These are phyloP conservation scores for Flagelloscypha sp. DNA, from an alignment of 768 basidiomycete genomes.

Conservation along the genomic window DNA sequence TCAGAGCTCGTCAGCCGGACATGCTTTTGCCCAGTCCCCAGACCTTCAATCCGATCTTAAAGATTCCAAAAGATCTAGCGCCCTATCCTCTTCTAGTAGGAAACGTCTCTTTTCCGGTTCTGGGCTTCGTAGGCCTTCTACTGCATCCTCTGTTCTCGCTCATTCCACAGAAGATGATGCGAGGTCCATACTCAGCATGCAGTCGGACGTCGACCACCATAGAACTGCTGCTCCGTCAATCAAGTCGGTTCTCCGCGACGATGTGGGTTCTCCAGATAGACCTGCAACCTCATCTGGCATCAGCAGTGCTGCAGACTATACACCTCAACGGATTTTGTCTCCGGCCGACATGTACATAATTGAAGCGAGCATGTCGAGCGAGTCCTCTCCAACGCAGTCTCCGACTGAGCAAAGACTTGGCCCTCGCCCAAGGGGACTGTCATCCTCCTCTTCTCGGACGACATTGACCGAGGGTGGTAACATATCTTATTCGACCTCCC, in stretches of 20 bases:
- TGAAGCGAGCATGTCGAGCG: constrained; percentile 41
- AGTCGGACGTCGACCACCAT: constrained; percentile 32
- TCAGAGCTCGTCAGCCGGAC: constrained; percentile 16
- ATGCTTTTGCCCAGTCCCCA: constrained; percentile 16
- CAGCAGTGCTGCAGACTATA: no score
- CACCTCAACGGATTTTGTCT: constrained; percentile 59
- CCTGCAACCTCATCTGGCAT: no score
- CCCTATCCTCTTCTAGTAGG: constrained; percentile 24
- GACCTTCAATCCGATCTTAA: constrained; percentile 12
- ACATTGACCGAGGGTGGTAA: no score
- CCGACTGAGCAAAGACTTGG: no score
- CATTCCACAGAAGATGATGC: constrained; percentile 40
- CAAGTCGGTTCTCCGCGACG: no score
- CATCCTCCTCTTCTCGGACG: no score
- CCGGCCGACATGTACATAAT: constrained; percentile 56
- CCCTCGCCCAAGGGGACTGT: no score
- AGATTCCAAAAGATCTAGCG: constrained; percentile 17
- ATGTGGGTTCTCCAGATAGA: no score
- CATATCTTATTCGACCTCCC: no score
- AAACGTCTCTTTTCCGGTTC: constrained; percentile 62
- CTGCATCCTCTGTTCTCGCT: constrained; percentile 28
- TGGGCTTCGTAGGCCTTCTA: constrained; percentile 44
- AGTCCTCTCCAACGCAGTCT: no score
- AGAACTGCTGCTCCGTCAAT: no score
- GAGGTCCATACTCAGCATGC: constrained; percentile 46